phyloP scores from a whole-genome alignment of 148 eudicot genomes.

The Fagopyrum esculentum region DNA sequence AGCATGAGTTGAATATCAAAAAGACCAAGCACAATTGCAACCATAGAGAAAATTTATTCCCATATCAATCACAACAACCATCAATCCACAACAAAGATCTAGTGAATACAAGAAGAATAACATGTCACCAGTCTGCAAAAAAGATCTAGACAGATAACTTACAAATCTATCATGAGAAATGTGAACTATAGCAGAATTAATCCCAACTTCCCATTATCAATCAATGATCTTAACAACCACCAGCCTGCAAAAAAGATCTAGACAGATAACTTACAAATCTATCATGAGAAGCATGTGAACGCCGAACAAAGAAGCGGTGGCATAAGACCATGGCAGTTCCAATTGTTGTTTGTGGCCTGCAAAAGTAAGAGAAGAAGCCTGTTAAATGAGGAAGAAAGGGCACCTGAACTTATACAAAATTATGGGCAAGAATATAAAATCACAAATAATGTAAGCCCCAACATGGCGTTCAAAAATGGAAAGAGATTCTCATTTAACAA shows the following conservation, averaged over 20 bases:
- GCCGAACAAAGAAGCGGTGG: constrained; percentile 84
- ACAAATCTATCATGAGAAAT: constrained; percentile 95
- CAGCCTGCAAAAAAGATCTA: neutral
- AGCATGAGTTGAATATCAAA: no score
- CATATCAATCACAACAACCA: neutral
- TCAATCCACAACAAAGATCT: neutral
- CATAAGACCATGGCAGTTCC: constrained; percentile 98
- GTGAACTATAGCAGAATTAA: constrained; percentile 39
- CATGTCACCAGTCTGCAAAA: neutral
- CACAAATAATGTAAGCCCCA: neutral
- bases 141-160: constrained; percentile 28
- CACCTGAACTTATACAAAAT: neutral
- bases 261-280: constrained; percentile 78
- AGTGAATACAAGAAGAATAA: neutral
- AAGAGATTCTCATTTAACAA: neutral
- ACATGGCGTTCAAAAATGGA: no score
- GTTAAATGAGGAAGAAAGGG: neutral
- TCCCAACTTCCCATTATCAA: neutral
- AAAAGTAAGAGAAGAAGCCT: constrained; percentile 17
- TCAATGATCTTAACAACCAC: neutral
- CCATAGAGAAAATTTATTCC: no score
- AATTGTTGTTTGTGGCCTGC: constrained; percentile 92
- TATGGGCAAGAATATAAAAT: neutral
- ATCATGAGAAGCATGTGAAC: constrained; percentile 94
- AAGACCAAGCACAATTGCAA: no score